Conservation (phyloP, 2,329 filamentous ascomycete species). For the Aaosphaeria arxii region DNA sequence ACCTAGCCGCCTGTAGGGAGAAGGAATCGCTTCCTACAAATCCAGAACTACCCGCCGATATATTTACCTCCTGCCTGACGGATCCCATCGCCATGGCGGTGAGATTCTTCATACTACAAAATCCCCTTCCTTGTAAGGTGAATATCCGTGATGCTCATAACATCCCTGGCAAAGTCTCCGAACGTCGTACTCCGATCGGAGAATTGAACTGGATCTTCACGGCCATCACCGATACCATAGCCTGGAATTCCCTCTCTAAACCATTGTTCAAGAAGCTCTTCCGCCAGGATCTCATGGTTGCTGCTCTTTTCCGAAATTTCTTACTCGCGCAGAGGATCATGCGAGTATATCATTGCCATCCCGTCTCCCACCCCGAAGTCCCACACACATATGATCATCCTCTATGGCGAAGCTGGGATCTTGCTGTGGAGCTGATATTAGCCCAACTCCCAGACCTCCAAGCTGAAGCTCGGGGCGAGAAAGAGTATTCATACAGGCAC, state of each 20-base stretch:
- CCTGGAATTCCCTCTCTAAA: constrained; percentile 91
- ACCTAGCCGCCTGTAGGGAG: constrained; percentile 85
- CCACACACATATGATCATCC: constrained; percentile 94
- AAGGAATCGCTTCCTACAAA: constrained; percentile 95
- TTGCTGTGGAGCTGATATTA: constrained; percentile 92
- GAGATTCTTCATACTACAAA: constrained; percentile 94
- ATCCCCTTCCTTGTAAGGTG: constrained; percentile 67
- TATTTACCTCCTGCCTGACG: constrained; percentile 94
- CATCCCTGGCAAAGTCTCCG: constrained; percentile 86
- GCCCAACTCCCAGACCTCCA: constrained; percentile 80
- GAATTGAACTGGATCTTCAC: constrained; percentile 99
- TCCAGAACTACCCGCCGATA: constrained; percentile 84
- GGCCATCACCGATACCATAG: constrained; percentile 97
- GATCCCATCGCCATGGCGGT: constrained; percentile 97
- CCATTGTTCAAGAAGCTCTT: constrained; percentile 96
- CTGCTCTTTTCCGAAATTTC: constrained; percentile 93
- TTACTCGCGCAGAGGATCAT: constrained; percentile 92
- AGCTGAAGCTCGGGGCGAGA: constrained; percentile 71
- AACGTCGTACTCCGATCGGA: constrained; percentile 87
- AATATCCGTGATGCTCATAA: constrained; percentile 81
- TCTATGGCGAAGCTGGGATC: constrained; percentile 95
- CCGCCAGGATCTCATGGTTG: constrained; percentile 97
- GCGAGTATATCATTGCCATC: constrained; percentile 93
- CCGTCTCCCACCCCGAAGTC: constrained; percentile 86
- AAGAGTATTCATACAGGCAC: constrained; percentile 86